Conservation (phyloP, 2,329 filamentous ascomycete genomes). For the Curvularia spicifera region DNA sequence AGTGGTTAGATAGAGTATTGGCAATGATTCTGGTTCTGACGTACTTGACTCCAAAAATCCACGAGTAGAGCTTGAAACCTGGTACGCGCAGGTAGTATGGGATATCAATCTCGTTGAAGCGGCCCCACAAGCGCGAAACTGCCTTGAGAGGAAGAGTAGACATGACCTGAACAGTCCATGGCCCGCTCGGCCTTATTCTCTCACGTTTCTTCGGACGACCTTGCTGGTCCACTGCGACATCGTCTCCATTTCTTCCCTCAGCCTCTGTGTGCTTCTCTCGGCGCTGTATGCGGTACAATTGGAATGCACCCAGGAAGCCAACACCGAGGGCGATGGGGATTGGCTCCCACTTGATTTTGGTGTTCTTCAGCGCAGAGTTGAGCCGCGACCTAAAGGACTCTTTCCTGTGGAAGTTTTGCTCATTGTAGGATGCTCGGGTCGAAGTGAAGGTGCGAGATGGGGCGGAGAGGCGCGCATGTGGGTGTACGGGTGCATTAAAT, state of each 20-base stretch:
- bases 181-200: constrained; percentile 79
- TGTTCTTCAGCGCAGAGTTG: constrained; percentile 64
- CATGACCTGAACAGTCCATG: constrained; percentile 95
- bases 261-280: constrained; percentile 54
- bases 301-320: constrained; percentile 79
- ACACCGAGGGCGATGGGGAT: constrained; percentile 88
- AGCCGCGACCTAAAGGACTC: constrained; percentile 65
- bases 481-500: constrained; percentile 19
- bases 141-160: constrained; percentile 91
- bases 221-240: constrained; percentile 48
- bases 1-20: constrained; percentile 49
- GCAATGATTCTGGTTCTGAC: constrained; percentile 8
- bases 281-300: constrained; percentile 77
- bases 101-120: constrained; percentile 87
- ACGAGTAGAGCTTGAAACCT: constrained; percentile 90
- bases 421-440: constrained; percentile 51
- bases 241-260: constrained; percentile 54
- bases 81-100: constrained; percentile 87
- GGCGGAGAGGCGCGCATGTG: constrained; percentile 25
- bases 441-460: constrained; percentile 45
- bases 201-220: constrained; percentile 60
- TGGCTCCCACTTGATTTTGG: constrained; percentile 83
- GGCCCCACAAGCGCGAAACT: constrained; percentile 86
- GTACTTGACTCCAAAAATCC: constrained; percentile 83
- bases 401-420: constrained; percentile 52